Evolutionary conservation across 2,329 filamentous ascomycete genomes (phyloP), one percentile per base, ranked within the genome.

Genomic region (Akanthomyces uredinophilus): DNA sequence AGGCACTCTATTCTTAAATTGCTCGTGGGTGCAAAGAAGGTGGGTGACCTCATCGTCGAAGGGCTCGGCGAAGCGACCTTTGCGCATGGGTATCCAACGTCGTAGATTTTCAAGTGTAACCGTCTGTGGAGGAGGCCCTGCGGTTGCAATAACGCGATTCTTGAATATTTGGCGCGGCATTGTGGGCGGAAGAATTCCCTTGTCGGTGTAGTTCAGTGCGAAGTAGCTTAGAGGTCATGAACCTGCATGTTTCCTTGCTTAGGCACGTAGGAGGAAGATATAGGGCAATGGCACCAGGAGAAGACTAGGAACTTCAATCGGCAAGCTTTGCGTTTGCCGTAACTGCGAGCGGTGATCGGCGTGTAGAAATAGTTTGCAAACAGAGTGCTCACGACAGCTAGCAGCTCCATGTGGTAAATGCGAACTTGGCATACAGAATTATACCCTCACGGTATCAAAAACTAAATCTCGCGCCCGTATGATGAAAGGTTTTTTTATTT

Each of bases 11-110:
- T 78, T 73, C 64, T 82, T 80, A 72, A 85, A 92, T 18, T 87
- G 83, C 39, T 85, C 80, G 55, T 82, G 77, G 0, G 84, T 85
- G 60, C 86, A 84, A 24, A 96, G 80, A 0, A 96, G 76, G 73
- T 96, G 92, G 0, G 92, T 96, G 11, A 88, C 84, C 0, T 77
- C 68, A 0, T 78, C 71, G 29, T 78, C 78, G 20, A 91, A 74
- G 0, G 78, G 74, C 1, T 77, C 71, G 0, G 77, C 74, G 70
- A 86, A 88, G 1, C 62, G 72, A 1, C 89, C 92, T 7, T 84
- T 86, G 63, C 89, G 84, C 4, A 78, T 70, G 4, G 77, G 76
- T 11, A 91, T 80, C 90, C 91, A 96, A 44, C 78, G 77, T 41
- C 79, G 79, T 41, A 95, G 80, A 47, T 89, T 83, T 1, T 82